Conservation (phyloP, 192 early-diverging fungal genomes). For the Endogone sp. region DNA sequence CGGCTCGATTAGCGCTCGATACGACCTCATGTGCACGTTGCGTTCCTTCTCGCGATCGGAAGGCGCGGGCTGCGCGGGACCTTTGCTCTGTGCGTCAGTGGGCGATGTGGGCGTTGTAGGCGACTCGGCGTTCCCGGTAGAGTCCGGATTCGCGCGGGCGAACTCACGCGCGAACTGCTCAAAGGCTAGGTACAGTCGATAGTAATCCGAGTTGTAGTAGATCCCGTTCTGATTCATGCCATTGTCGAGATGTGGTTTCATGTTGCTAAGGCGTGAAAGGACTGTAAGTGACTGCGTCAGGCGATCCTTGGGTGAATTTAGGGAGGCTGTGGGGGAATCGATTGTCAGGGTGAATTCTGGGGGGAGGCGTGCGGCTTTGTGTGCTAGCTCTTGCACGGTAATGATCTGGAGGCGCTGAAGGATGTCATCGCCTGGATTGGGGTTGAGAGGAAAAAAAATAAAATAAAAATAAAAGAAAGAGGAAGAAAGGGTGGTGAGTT, state of each 20-base stretch:
- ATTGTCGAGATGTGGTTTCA: conserved; percentile 32
- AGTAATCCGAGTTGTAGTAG: conserved; percentile 35
- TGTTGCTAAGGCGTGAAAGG: conserved; percentile 20
- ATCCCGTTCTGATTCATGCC: conserved; percentile 38
- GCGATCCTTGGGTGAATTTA: conserved; percentile 15
- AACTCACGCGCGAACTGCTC: conserved; percentile 27
- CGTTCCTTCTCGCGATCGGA: conserved; percentile 22
- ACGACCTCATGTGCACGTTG: conserved; percentile 30
- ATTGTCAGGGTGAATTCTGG: conserved; percentile 22
- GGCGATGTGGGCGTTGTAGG: background rate
- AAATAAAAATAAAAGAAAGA: background rate
- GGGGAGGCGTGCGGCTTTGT: conserved; percentile 22
- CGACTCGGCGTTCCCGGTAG: too few relatives aligned
- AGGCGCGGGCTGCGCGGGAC: background rate
- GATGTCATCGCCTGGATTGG: conserved; percentile 31
- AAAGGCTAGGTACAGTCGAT: conserved; percentile 26
- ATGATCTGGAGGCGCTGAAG: conserved; percentile 26
- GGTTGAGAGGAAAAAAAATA: background rate
- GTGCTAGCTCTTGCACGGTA: conserved; percentile 23
- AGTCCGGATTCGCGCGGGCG: conserved; percentile 18
- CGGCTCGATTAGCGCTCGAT: conserved; percentile 27
- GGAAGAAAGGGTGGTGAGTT: background rate
- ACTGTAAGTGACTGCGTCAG: conserved; percentile 12
- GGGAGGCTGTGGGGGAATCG: conserved; percentile 6
- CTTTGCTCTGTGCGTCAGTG: conserved; percentile 3